Evolutionary conservation across 1,284 basidiomycete species (phyloP).

Genomic region (Clitocybe nebularis): DNA sequence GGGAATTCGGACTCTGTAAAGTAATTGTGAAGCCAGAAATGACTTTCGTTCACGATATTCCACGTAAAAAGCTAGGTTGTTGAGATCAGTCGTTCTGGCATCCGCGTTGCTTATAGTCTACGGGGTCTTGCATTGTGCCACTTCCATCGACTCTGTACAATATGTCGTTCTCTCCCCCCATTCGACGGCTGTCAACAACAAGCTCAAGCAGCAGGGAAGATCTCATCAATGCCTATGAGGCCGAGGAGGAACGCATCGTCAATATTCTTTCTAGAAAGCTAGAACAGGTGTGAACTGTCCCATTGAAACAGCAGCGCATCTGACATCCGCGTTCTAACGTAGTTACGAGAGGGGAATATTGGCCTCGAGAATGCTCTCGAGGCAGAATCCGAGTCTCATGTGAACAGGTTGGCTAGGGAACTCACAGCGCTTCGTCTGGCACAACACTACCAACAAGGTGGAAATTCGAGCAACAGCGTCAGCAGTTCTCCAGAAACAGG

Average conservation of each 20-base stretch:
- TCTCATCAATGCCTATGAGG: conserved; percentile 81
- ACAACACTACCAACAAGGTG: conserved; percentile 37
- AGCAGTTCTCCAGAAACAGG: conserved; percentile 32
- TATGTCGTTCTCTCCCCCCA: conserved; percentile 63
- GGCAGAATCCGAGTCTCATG: conserved; percentile 76
- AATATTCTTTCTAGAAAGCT: conserved; percentile 75
- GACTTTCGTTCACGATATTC: conserved; percentile 10
- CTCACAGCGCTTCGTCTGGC: conserved; percentile 59
- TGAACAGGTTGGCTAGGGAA: conserved; percentile 69
- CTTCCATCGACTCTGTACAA: background rate
- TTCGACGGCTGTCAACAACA: conserved; percentile 51
- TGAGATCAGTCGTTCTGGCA: conserved; percentile 10
- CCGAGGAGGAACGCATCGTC: conserved; percentile 82
- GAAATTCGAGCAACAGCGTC: conserved; percentile 27
- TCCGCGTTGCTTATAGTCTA: background rate
- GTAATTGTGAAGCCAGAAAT: conserved; percentile 6
- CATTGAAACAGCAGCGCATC: background rate
- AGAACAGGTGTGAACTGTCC: conserved; percentile 59
- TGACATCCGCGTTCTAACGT: conserved; percentile 1
- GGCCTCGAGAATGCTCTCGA: conserved; percentile 76
- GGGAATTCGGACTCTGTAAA: conserved; percentile 15
- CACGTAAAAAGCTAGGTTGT: conserved; percentile 16
- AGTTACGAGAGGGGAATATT: conserved; percentile 80
- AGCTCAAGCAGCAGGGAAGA: conserved; percentile 60
- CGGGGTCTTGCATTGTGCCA: background rate